Conservation (phyloP, 805 yeast species). For the Pichia occidentalis region DNA sequence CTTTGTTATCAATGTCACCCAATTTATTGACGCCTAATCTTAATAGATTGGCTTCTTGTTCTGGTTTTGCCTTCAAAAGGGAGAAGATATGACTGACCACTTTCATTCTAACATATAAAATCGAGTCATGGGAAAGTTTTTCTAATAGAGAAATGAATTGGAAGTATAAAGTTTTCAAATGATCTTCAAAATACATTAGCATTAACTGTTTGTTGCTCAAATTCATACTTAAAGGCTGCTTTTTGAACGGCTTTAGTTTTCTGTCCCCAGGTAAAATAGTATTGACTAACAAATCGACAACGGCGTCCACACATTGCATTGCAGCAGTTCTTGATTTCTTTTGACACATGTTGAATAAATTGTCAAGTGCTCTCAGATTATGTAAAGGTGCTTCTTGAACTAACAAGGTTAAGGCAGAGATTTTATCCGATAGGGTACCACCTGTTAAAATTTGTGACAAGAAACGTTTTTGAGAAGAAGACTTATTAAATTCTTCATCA, state of each 20-base stretch:
- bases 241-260: slow-evolving; percentile 71
- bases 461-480: slow-evolving; percentile 79
- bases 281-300: slow-evolving; percentile 79
- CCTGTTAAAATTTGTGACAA: slow-evolving; percentile 79
- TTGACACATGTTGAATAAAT: slow-evolving; percentile 68
- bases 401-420: slow-evolving; percentile 86
- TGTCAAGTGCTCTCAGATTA: slow-evolving; percentile 76
- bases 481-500: slow-evolving; percentile 64
- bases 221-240: slow-evolving; percentile 50
- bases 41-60: slow-evolving; percentile 89
- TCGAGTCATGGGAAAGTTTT: slow-evolving; percentile 80
- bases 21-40: slow-evolving; percentile 87
- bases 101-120: slow-evolving; percentile 77
- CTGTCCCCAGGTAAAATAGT: slow-evolving; percentile 87
- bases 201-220: slow-evolving; percentile 54
- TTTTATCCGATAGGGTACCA: slow-evolving; percentile 94
- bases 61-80: slow-evolving; percentile 79
- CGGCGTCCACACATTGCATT: slow-evolving; percentile 79
- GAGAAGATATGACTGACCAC: slow-evolving; percentile 74
- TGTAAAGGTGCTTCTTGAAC: slow-evolving; percentile 95
- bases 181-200: slow-evolving; percentile 82
- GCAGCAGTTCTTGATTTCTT: slow-evolving; percentile 94
- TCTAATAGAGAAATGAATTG: slow-evolving; percentile 72
- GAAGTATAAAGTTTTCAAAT: slow-evolving; percentile 71
- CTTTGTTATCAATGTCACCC: slow-evolving; percentile 89